Conservation (phyloP, 1,139 yeast genomes). For the Lodderomyces pseudojiufengensis region DNA sequence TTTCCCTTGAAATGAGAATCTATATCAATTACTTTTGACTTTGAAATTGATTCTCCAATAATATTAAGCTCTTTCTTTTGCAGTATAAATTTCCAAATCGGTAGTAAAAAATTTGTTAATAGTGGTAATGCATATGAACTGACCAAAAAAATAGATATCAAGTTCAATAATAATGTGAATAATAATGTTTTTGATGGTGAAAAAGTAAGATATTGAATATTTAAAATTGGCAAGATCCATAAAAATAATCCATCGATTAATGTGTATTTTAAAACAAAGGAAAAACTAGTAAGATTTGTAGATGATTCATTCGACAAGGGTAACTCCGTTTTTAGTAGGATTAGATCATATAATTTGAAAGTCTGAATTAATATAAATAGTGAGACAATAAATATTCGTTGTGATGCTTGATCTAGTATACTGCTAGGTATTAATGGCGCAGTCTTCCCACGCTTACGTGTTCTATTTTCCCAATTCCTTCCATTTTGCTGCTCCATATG, state of each 20-base stretch:
- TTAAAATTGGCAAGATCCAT: conserved; percentile 66
- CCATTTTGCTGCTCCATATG: not conserved
- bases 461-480: conserved; percentile 1
- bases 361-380: conserved; percentile 73
- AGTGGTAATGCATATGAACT: conserved; percentile 37
- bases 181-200: conserved; percentile 51
- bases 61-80: conserved; percentile 62
- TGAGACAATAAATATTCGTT: conserved; percentile 61
- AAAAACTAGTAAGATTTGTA: conserved; percentile 42
- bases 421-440: conserved; percentile 46
- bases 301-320: conserved; percentile 13
- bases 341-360: conserved; percentile 74
- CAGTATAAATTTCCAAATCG: conserved; percentile 48
- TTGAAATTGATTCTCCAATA: conserved; percentile 51
- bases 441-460: conserved; percentile 1
- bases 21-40: conserved; percentile 50
- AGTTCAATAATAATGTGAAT: conserved; percentile 33
- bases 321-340: conserved; percentile 37
- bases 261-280: conserved; percentile 67
- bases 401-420: conserved; percentile 76
- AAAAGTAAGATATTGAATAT: conserved; percentile 70
- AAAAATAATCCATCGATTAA: conserved; percentile 68
- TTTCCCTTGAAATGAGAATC: conserved; percentile 80
- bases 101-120: conserved; percentile 28
- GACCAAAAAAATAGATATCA: conserved; percentile 40